These are phyloP conservation scores for Solanum chmielewskii DNA, from an alignment of 257 asterid species.

Conservation along the genomic window DNA sequence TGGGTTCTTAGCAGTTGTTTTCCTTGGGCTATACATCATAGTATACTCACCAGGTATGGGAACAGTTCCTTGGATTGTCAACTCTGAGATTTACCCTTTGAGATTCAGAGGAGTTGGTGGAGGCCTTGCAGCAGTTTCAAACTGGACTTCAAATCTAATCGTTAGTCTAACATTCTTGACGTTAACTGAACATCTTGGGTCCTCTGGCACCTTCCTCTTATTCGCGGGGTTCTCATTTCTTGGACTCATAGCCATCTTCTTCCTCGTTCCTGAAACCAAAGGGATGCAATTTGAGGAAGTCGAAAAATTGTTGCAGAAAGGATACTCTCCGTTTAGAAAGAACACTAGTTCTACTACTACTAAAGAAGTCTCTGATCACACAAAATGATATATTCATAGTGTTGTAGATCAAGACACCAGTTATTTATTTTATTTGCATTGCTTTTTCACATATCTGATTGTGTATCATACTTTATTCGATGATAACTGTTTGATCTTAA, in stretches of 20 bases:
- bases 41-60: slow-evolving; percentile 16
- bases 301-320: slow-evolving; percentile 5
- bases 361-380: neutral
- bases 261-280: slow-evolving; percentile 9
- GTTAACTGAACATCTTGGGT: slow-evolving; percentile 4
- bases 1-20: slow-evolving; percentile 5
- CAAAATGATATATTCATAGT: neutral
- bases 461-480: neutral
- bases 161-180: slow-evolving; percentile 9
- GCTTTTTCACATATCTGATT: neutral
- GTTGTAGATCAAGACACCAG: neutral
- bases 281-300: slow-evolving; percentile 8
- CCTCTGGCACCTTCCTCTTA: slow-evolving; percentile 6
- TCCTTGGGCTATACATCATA: slow-evolving; percentile 4
- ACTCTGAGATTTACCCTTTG: slow-evolving; percentile 11
- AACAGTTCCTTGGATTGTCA: slow-evolving; percentile 8
- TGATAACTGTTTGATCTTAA: neutral
- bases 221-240: slow-evolving; percentile 5
- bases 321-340: neutral
- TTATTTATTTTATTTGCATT: neutral
- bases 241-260: slow-evolving; percentile 3
- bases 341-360: neutral
- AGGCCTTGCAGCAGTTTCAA: slow-evolving; percentile 9
- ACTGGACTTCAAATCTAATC: slow-evolving; percentile 6
- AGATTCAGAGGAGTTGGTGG: slow-evolving; percentile 6